phyloP scores from a whole-genome alignment of 2,329 filamentous ascomycete genomes.

The Beauveria rudraprayagi region DNA sequence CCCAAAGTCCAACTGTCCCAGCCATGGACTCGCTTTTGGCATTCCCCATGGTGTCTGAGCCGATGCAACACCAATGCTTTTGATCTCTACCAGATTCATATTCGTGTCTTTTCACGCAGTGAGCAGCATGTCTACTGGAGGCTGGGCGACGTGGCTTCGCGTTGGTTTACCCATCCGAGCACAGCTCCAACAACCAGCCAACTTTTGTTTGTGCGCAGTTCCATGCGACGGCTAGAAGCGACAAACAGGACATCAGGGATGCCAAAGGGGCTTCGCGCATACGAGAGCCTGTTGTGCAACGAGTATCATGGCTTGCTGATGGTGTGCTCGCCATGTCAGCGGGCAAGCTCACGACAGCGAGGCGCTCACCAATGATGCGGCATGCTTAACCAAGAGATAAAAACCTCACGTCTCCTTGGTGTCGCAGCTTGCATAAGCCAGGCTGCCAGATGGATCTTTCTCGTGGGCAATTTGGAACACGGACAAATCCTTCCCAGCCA shows the following conservation, averaged over 20 bases:
- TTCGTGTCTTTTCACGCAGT: no score
- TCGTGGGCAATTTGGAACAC: neutral
- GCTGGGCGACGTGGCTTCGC: neutral
- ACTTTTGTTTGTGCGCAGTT: neutral
- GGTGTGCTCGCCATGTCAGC: neutral
- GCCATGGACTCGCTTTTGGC: neutral
- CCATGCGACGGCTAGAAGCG: neutral
- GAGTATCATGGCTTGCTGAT: neutral
- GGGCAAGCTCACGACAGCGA: neutral
- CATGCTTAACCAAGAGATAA: neutral
- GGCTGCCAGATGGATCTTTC: neutral
- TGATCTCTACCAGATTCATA: no score
- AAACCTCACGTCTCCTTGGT: neutral
- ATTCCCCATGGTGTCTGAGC: no score
- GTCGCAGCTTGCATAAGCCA: slow-evolving; percentile 1
- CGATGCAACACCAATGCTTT: no score
- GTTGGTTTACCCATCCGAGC: neutral
- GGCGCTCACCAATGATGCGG: neutral
- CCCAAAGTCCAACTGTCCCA: neutral
- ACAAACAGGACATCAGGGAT: neutral
- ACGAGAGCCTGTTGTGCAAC: neutral
- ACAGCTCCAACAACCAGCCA: neutral
- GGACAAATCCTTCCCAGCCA: neutral
- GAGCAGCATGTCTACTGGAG: neutral
- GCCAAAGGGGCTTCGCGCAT: neutral